Evolutionary conservation across 1,284 basidiomycete genomes (phyloP).

Genomic region (Vanrija sp.): DNA sequence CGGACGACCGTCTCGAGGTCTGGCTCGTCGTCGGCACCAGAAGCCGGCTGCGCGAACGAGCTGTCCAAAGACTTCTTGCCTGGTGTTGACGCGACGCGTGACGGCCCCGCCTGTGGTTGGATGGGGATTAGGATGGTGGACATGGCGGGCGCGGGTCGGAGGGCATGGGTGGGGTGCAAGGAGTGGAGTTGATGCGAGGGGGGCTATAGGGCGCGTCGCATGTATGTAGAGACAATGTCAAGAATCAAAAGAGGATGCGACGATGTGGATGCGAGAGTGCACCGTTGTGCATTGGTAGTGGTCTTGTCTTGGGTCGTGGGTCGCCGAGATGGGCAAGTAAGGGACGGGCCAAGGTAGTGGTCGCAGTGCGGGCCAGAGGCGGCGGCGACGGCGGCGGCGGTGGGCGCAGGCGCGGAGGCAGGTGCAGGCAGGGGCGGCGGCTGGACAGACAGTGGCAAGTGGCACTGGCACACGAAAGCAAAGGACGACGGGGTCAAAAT

Average conservation of each 20-base stretch:
- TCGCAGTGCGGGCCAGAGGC: too few species aligned
- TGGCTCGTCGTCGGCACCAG: conserved; percentile 1
- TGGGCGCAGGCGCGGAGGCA: too few species aligned
- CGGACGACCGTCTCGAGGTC: conserved; percentile 20
- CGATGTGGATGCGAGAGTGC: not conserved
- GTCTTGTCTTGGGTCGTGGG: too few species aligned
- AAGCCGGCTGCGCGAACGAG: conserved; percentile 4
- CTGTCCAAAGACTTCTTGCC: not conserved
- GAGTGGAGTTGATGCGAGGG: not conserved
- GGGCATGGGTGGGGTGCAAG: not conserved
- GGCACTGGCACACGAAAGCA: too few species aligned
- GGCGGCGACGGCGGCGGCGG: too few species aligned
- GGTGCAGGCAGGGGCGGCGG: too few species aligned
- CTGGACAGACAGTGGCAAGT: too few species aligned
- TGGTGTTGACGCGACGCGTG: not conserved
- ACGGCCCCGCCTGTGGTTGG: not conserved
- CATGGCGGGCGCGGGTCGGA: not conserved
- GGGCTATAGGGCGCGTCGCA: not conserved
- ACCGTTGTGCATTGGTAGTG: too few species aligned
- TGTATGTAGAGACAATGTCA: not conserved
- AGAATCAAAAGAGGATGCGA: not conserved
- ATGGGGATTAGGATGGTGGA: conserved; percentile 5
- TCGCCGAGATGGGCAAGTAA: too few species aligned
- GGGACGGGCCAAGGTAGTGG: too few species aligned
- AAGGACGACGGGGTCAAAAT: too few species aligned